Base-by-base conservation (phyloP, 208 protist genomes). In the Crithidia brevicula region DNA sequence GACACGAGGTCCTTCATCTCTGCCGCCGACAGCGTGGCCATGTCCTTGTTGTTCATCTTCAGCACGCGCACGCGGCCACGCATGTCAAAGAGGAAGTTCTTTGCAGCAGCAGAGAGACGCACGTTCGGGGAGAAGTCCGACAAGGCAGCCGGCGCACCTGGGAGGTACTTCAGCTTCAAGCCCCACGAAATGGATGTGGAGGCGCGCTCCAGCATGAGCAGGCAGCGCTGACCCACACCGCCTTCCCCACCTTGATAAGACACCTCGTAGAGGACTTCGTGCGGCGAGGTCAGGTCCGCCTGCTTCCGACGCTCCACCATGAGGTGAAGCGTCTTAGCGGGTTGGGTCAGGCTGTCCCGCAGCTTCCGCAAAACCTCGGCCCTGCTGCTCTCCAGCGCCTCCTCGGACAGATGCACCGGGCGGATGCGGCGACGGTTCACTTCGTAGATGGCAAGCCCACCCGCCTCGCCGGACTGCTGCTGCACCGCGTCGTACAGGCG, bases 191-290 rank as follows among this genome's bases (percentile, higher is more conserved):
- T 77, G 13, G 58, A 57, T 15, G 67, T 67, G 22, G 73, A 84
- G 13, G 78, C 43, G 20, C 86, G 77, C 33, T 73, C 69, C n/a
- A 92, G 59, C 50, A 89, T 81, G 45, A 92, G 71, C 34, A 70
- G 51, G n/a, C 74, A 75, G 36, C 81, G 71, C 70, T 89, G 86
- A 7, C 86, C 86, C 22, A 74, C 61, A 28, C 69, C 64, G 13
- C 62, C 65, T 61, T 91, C 85, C 36, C 79, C 81, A 51, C 86
- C 83, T 43, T 89, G 81, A 27, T 51, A 46, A 22, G 74, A 66
- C 25, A 84, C 42, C 38, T 86, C 72, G 58, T 83, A 87, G 16
- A 82, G 57, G 4, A 92, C 75, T 75, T 89, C 86, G 18, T 70
- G 73, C 18, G 81, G 74, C 15, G 73, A 46, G 34, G 65, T 74